These are phyloP conservation scores for rapeseed (Brassica napus) DNA, from an alignment of 345 rosid species.

Conservation along the genomic window DNA sequence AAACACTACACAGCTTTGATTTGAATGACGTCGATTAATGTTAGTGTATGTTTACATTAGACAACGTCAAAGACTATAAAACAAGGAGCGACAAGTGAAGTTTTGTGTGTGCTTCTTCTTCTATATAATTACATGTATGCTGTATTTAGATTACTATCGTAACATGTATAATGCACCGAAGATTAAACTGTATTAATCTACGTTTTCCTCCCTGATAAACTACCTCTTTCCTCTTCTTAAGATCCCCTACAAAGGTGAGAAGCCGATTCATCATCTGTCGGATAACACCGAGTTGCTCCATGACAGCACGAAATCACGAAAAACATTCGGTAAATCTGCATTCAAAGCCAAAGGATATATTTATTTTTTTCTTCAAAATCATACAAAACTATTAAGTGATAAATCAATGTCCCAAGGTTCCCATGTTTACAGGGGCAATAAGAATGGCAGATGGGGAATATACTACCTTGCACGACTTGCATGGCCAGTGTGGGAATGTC, in stretches of 20 bases:
- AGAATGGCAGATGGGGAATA: not conserved
- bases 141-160: constrained; percentile 14
- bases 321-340: constrained; percentile 77
- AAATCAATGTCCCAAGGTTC: not conserved
- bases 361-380: constrained; percentile 6
- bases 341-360: not conserved
- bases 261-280: constrained; percentile 45
- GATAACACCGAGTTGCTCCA: constrained; percentile 81
- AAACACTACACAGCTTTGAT: constrained; percentile 18
- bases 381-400: constrained; percentile 5
- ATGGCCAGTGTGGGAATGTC: constrained; percentile 71
- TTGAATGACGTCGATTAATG: constrained; percentile 14
- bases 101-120: constrained; percentile 17
- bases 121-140: constrained; percentile 31
- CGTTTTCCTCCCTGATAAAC: not conserved
- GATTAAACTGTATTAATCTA: constrained; percentile 36
- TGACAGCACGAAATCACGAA: constrained; percentile 71
- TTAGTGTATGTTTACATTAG: constrained; percentile 22
- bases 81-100: constrained; percentile 6
- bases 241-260: constrained; percentile 24
- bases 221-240: constrained; percentile 21
- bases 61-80: constrained; percentile 14
- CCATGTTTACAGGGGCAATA: not conserved
- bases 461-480: constrained; percentile 72
- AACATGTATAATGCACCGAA: constrained; percentile 10